Evolutionary conservation across 768 basidiomycete species (phyloP).

Genomic region (Lyophyllum semitale): DNA sequence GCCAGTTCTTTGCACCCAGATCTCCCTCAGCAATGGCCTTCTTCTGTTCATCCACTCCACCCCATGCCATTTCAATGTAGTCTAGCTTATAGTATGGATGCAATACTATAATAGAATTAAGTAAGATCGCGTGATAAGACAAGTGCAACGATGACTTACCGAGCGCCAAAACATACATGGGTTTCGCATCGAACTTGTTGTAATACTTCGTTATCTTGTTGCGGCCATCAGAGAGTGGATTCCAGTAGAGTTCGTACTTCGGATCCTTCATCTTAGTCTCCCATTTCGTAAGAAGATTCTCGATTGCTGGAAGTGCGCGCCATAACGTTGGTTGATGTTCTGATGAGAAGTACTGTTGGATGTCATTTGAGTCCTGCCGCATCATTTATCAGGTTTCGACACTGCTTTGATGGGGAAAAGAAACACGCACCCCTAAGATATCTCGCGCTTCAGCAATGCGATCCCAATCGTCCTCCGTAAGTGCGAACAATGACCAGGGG

Average conservation of each 20-base stretch:
- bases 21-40: slow-evolving; percentile 15
- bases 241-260: slow-evolving; percentile 14
- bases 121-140: not conserved
- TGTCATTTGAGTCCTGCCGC: slow-evolving; percentile 21
- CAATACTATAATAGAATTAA: slow-evolving; percentile 13
- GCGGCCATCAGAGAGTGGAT: slow-evolving; percentile 21
- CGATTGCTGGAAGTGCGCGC: slow-evolving; percentile 25
- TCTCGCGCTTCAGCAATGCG: slow-evolving; percentile 4
- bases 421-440: slow-evolving; percentile 11
- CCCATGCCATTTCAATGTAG: slow-evolving; percentile 27
- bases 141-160: slow-evolving; percentile 22
- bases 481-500: slow-evolving; percentile 9
- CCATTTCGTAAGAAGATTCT: slow-evolving; percentile 28
- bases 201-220: slow-evolving; percentile 28
- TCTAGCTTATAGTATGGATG: slow-evolving; percentile 33
- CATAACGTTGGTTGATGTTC: slow-evolving; percentile 26
- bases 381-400: not conserved
- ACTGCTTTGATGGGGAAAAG: not conserved
- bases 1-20: slow-evolving; percentile 4
- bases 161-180: slow-evolving; percentile 22
- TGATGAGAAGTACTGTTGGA: slow-evolving; percentile 26
- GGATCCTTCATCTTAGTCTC: slow-evolving; percentile 19
- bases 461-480: slow-evolving; percentile 8
- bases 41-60: slow-evolving; percentile 26
- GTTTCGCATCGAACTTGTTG: slow-evolving; percentile 20